Base-by-base conservation (phyloP, 495 filamentous ascomycete genomes). In the Beverwykella pulmonaria region DNA sequence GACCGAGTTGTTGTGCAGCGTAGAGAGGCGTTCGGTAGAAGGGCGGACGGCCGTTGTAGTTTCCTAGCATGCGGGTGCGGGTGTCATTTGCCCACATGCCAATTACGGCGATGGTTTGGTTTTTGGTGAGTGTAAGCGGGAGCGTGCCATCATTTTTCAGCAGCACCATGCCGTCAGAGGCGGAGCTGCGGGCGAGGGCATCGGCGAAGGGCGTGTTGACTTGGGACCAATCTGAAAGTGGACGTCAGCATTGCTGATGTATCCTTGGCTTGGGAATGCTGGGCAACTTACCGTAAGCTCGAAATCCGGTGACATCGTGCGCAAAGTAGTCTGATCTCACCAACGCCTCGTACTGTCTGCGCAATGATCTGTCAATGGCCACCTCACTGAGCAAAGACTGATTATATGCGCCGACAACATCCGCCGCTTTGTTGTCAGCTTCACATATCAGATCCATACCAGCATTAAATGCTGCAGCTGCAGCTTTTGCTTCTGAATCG, bases 41-140 rank as follows among this genome's bases (percentile, higher is more conserved):
- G 7, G 83, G 85, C 6, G 87, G 80, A 0, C 71, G 74, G 2
- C 84, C 84, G 59, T 71, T 79, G 73, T 88, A 89, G 61, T 84
- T 86, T 2, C 86, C 87, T 63, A 84, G 84, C 79, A 89, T 78
- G 1, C 41, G 10, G 53, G 85, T 78, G 1, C 69, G 79, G 0
- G 84, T 86, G 5, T 84, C 84, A 54, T 83, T 83, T 9, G 82
- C 85, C 77, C 82, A 86, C 0, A 80, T 77, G 0, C 86, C 87
- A 57, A 89, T 78, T 3, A 88, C 71, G 6, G 84, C 85, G 15
- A 87, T 74, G 8, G 72, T 79, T 19, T 73, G 77, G 25, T 72
- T 71, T 12, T 67, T 71, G 1, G 70, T 67, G 15, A 74, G 62
- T 0, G 76, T 73, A 1, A 85, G 69, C 0, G 86, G 86, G 0